Conservation (phyloP, 2,329 filamentous ascomycete genomes). For the Colletotrichum eleusines region DNA sequence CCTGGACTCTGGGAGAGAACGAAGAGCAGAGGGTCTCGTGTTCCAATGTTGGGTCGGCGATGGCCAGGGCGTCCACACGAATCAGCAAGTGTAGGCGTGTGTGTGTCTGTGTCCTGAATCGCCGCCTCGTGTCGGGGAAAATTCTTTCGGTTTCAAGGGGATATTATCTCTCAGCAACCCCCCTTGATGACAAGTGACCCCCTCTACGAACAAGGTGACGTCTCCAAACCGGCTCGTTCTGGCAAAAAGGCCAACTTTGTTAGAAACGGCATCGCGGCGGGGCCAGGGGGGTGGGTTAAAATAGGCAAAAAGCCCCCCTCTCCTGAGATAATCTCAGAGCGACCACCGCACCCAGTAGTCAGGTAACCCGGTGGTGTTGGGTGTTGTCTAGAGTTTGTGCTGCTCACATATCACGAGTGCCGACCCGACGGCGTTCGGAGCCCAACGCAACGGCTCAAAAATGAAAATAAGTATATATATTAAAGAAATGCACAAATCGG, state of each 20-base stretch:
- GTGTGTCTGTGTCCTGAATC: conserved; percentile 18
- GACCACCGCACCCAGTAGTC: background rate
- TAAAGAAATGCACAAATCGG: background rate
- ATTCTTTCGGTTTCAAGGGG: conserved; percentile 39
- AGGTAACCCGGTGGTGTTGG: no score
- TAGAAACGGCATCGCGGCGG: background rate
- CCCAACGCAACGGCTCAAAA: conserved; percentile 1
- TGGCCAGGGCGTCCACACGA: conserved; percentile 24
- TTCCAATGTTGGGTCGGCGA: background rate
- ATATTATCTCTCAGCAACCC: conserved; percentile 12
- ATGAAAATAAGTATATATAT: background rate
- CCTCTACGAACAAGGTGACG: background rate
- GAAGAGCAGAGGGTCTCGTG: background rate
- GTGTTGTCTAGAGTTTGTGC: no score
- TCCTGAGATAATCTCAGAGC: conserved; percentile 2
- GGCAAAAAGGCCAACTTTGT: background rate
- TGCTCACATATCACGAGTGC: background rate
- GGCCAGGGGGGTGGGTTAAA: background rate
- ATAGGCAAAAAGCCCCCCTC: conserved; percentile 1
- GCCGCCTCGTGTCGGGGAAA: conserved; percentile 23
- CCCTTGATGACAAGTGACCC: background rate
- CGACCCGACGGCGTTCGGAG: background rate
- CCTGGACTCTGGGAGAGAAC: background rate
- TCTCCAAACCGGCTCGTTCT: background rate
- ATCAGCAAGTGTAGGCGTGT: background rate